Evolutionary conservation across 2,329 filamentous ascomycete species (phyloP).

Genomic region (Hymenoscyphus fructigenus): DNA sequence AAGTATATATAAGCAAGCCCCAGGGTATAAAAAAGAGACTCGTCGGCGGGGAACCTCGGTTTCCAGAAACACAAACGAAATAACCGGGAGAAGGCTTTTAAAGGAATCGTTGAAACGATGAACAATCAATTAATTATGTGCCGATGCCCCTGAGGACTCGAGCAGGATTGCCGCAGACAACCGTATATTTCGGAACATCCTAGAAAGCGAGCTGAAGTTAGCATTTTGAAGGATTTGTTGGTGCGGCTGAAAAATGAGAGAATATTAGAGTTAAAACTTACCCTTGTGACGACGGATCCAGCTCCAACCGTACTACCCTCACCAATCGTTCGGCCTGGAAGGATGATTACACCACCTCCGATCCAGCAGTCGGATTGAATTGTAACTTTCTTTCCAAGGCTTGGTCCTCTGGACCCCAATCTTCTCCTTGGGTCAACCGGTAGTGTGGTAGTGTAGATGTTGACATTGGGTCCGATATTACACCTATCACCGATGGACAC

Average conservation of each 20-base stretch:
- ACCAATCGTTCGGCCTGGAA: constrained; percentile 54
- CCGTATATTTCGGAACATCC: constrained; percentile 38
- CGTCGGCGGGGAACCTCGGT: background rate
- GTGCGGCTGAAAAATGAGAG: background rate
- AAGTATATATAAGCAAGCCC: background rate
- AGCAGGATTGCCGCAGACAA: constrained; percentile 38
- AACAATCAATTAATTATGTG: constrained; percentile 17
- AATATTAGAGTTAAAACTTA: constrained; percentile 36
- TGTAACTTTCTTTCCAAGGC: constrained; percentile 67
- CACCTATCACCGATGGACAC: constrained; percentile 78
- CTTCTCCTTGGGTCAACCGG: constrained; percentile 71
- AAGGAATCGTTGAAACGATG: background rate
- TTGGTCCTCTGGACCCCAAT: constrained; percentile 70
- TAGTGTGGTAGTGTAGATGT: constrained; percentile 74
- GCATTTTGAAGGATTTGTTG: background rate
- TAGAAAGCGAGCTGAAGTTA: constrained; percentile 17
- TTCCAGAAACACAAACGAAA: background rate
- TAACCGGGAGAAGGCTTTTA: background rate
- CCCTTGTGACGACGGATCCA: constrained; percentile 54
- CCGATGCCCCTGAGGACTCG: constrained; percentile 35
- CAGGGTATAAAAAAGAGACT: constrained; percentile 5
- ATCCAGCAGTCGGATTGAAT: constrained; percentile 75
- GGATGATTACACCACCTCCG: constrained; percentile 60
- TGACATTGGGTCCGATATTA: constrained; percentile 81
- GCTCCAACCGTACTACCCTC: constrained; percentile 53